Percentiles rank a stretch among this genome's conserved stretches.
Conservation (phyloP, 441 rosid genomes). For the Dalechampia spathulata region DNA sequence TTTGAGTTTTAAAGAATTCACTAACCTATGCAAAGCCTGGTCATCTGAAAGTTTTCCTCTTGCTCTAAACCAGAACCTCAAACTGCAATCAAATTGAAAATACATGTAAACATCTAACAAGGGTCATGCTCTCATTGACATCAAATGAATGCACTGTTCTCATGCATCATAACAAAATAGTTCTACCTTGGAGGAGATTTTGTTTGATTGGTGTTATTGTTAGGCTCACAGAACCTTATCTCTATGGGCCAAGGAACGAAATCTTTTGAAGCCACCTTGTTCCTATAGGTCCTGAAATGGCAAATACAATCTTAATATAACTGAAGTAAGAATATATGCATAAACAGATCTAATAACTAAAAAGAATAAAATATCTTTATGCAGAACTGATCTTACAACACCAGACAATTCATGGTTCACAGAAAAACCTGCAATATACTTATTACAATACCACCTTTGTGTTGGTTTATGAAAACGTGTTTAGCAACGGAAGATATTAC, state of each 20-base stretch:
- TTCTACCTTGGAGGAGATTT: slow-evolving; percentile 78
- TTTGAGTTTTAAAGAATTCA: slow-evolving; percentile 1
- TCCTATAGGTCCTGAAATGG: slow-evolving; percentile 74
- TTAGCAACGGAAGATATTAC: too few species aligned
- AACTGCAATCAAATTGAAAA: slow-evolving; percentile 33
- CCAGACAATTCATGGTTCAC: too few species aligned
- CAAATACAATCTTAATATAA: slow-evolving; percentile 7
- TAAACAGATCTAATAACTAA: not conserved
- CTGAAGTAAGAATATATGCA: not conserved
- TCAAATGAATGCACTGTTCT: not conserved
- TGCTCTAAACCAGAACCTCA: slow-evolving; percentile 93
- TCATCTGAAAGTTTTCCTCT: slow-evolving; percentile 94
- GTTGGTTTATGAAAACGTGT: too few species aligned
- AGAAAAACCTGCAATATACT: too few species aligned
- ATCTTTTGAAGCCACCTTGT: slow-evolving; percentile 59
- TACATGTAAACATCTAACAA: too few species aligned
- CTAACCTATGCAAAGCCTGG: slow-evolving; percentile 90
- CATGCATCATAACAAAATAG: slow-evolving; percentile 13
- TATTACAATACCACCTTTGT: too few species aligned
- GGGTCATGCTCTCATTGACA: not conserved
- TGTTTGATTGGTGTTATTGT: slow-evolving; percentile 60
- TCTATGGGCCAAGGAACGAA: slow-evolving; percentile 97
- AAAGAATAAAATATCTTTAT: too few species aligned
- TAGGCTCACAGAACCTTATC: slow-evolving; percentile 84
- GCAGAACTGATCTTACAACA: too few species aligned